phyloP scores from a whole-genome alignment of 108 stramenopile genomes.

The Skeletonema menzelii region DNA sequence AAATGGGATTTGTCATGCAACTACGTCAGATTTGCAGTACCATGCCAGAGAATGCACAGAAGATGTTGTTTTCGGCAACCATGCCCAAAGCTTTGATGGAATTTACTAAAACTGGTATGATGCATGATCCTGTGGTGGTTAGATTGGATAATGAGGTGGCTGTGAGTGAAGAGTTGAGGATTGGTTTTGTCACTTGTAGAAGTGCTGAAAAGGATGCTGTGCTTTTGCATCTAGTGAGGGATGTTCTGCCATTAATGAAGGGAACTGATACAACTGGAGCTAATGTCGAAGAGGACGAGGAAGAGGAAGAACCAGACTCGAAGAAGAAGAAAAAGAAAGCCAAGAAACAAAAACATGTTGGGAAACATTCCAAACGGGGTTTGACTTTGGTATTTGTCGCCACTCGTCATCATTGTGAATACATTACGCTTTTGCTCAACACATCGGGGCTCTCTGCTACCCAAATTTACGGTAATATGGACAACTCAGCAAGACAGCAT shows the following conservation, averaged over 20 bases:
- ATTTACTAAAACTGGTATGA: slow-evolving; percentile 96
- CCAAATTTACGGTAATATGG: slow-evolving; percentile 96
- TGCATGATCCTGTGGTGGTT: slow-evolving; percentile 92
- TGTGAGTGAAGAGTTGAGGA: slow-evolving; percentile 91
- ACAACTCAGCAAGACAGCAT: slow-evolving; percentile 86
- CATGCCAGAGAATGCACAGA: slow-evolving; percentile 84
- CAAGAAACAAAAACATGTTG: slow-evolving; percentile 34
- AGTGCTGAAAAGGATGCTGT: slow-evolving; percentile 94
- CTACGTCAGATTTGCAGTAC: slow-evolving; percentile 72
- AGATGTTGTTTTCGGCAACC: slow-evolving; percentile 95
- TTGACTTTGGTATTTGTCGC: slow-evolving; percentile 94
- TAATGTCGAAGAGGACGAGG: slow-evolving; percentile 16
- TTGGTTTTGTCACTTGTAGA: slow-evolving; percentile 91
- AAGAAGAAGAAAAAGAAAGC: slow-evolving; percentile 27
- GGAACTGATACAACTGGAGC: slow-evolving; percentile 11
- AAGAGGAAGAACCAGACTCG: slow-evolving; percentile 16
- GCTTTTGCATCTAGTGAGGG: slow-evolving; percentile 87
- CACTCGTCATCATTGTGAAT: slow-evolving; percentile 97
- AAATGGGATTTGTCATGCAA: slow-evolving; percentile 98
- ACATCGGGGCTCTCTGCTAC: slow-evolving; percentile 67
- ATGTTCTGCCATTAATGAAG: slow-evolving; percentile 71
- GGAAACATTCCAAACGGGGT: slow-evolving; percentile 55
- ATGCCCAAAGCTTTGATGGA: slow-evolving; percentile 95
- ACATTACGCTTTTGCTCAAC: slow-evolving; percentile 79
- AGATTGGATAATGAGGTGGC: slow-evolving; percentile 94